Evolutionary conservation across 345 rosid species (phyloP).

Genomic region (Eucalyptus guilfoylei): DNA sequence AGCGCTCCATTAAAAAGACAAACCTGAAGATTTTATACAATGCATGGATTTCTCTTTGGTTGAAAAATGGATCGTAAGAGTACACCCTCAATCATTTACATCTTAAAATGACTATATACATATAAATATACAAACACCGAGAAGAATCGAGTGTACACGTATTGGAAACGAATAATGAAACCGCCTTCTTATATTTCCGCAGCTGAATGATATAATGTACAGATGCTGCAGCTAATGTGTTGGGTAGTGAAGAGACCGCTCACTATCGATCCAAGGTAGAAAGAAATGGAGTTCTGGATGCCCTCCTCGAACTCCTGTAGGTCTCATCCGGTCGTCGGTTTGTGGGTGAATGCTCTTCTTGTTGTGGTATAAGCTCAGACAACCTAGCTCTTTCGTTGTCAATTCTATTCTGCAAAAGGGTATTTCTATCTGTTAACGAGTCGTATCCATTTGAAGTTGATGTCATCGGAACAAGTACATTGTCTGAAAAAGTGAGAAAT

Average conservation of each 20-base stretch:
- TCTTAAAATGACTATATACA: neutral
- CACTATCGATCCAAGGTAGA: constrained; percentile 40
- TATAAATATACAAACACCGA: neutral
- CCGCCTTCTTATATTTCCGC: neutral
- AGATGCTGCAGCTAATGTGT: neutral
- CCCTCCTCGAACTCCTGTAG: constrained; percentile 36
- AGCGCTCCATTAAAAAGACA: neutral
- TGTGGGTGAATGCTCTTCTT: constrained; percentile 20
- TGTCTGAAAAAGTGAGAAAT: neutral
- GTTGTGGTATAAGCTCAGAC: neutral
- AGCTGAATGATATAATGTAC: neutral
- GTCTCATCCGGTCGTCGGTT: constrained; percentile 27
- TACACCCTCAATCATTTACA: neutral
- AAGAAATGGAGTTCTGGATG: constrained; percentile 33
- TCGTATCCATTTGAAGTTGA: neutral
- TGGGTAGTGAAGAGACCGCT: neutral
- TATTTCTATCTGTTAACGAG: neutral
- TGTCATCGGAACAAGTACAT: neutral
- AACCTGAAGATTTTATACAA: neutral
- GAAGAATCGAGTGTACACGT: neutral
- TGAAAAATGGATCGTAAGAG: neutral
- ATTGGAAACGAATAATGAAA: neutral
- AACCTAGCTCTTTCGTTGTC: constrained; percentile 40
- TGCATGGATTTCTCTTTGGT: neutral
- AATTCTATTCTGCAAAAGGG: constrained; percentile 22